Base-by-base conservation (phyloP, 1,284 basidiomycete species). In the Fomes fomentarius region DNA sequence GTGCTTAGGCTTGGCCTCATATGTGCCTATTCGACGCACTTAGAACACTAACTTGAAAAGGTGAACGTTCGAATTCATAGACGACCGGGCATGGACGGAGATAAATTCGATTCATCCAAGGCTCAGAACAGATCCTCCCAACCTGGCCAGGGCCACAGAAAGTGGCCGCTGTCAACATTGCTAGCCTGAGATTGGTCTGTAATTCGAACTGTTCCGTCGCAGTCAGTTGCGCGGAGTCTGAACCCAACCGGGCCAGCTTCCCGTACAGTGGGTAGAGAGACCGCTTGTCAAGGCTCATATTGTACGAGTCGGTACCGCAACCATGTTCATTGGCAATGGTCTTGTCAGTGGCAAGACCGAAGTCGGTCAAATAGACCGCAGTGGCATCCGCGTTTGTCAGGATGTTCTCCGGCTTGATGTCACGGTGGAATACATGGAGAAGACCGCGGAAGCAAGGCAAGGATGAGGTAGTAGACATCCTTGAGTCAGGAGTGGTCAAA, bases 401-500 rank as follows among this genome's bases (percentile, higher is more conserved):
- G 58, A 90, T 83, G 71, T 91, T 90, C 65, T 90, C 87, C 2
- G 88, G 87, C 70, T 90, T 91, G 51, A 91, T 74, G 63, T 90
- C 88, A n/a, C 87, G 83, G 68, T 89, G 87, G 67, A 76, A 85
- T n/a, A n/a, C n/a, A n/a, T n/a, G n/a, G 39, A 55, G 37, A 30
- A n/a, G 41, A 8, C 46, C 54, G 42, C 56, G 40, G 47, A 65
- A 55, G 57, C 63, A 52, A 31, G 60, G 62, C 48, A 65, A 62
- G 41, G 52, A 11, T 14, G 48, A 21, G 56, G 57, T 61, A 31
- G 31, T 47, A 15, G 28, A 22, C 4, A 22, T 39, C n/a, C 19
- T 40, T 31, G 11, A 34, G 11, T 26, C 15, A 4, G 19, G 17
- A 39, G 26, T 28, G 24, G 26, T 30, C 31, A 14, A 3, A 24